Base-by-base conservation (phyloP, 305 asterid genomes). In the Rubia tinctorum region DNA sequence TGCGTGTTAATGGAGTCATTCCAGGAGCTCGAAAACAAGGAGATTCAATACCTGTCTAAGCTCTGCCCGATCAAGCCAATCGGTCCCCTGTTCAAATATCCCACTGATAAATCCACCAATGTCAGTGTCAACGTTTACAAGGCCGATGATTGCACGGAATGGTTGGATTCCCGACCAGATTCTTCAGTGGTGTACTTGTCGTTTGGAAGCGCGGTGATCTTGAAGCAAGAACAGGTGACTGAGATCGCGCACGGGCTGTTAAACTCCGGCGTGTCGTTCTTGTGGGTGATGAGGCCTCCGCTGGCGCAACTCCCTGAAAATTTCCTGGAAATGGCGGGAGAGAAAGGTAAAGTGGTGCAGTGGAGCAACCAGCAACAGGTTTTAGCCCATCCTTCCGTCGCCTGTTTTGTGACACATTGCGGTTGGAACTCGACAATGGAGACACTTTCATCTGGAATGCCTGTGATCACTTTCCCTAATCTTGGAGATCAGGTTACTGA, bases 391-490 rank as follows among this genome's bases (percentile, higher is more conserved):
- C 89, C 87, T 0, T 81, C 97, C 0, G 76, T 83, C 0, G 89
- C 91, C 4, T 89, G 97, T 73, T 93, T 93, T 74, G 69, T 93
- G 43, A 89, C 95, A 0, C 97, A 91, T 68, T 93, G 98, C 22
- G 98, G 98, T 0, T 93, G 98, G 97, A 93, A 93, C 81, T 93
- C 98, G 27, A 83, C 91, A 0, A 43, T 91, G 81, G 98, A 93
- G 84, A 88, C 93, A 30, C 18, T 93, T 68, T 66, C 95, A 3
- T 80, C 85, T 47, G 98, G 97, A 2, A 89, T 86, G 0, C 95
- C 97, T 22, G 80, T 88, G 63, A 72, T 86, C 78, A 89, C 93
- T 23, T 89, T 88, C 66, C 98, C 98, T 0, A 91, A 82, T 65
- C 89, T 93, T 91, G 98, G 97, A 0, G 98, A 92, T 61, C 98